Conservation (phyloP, 2,329 filamentous ascomycete genomes). For the Colletotrichum chlorophyti region DNA sequence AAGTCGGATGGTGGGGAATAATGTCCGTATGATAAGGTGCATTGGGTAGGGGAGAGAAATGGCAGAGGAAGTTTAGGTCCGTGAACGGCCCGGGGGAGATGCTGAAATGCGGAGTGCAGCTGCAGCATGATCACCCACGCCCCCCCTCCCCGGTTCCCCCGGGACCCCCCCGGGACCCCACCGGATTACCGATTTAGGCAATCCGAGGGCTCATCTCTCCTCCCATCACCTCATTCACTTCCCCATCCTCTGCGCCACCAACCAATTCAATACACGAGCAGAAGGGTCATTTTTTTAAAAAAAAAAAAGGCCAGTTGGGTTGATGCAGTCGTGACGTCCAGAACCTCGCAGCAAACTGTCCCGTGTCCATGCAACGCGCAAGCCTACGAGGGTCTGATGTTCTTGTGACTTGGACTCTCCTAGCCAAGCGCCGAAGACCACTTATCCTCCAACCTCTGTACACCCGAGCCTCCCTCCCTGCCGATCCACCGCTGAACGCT, state of each 20-base stretch:
- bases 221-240: slow-evolving; percentile 27
- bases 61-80: too few relatives aligned
- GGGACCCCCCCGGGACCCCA: background rate
- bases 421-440: slow-evolving; percentile 16
- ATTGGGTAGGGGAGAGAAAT: too few relatives aligned
- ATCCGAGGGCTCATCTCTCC: slow-evolving; percentile 25
- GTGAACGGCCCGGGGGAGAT: too few relatives aligned
- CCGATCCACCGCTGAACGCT: slow-evolving; percentile 38
- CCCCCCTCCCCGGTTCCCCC: too few relatives aligned
- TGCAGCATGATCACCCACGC: too few relatives aligned
- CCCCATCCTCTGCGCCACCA: slow-evolving; percentile 31
- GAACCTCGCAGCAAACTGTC: background rate
- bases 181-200: slow-evolving; percentile 18
- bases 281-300: too few relatives aligned
- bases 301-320: background rate
- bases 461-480: slow-evolving; percentile 15
- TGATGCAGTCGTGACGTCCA: slow-evolving; percentile 5
- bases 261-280: background rate
- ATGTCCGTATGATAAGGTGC: too few relatives aligned
- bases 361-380: background rate
- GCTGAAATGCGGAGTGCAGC: slow-evolving; percentile 28
- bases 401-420: background rate
- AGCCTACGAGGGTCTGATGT: slow-evolving; percentile 3
- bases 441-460: slow-evolving; percentile 20
- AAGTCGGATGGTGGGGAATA: too few relatives aligned